phyloP scores from a whole-genome alignment of 2,329 filamentous ascomycete species.

The Zymoseptoria pseudotritici region DNA sequence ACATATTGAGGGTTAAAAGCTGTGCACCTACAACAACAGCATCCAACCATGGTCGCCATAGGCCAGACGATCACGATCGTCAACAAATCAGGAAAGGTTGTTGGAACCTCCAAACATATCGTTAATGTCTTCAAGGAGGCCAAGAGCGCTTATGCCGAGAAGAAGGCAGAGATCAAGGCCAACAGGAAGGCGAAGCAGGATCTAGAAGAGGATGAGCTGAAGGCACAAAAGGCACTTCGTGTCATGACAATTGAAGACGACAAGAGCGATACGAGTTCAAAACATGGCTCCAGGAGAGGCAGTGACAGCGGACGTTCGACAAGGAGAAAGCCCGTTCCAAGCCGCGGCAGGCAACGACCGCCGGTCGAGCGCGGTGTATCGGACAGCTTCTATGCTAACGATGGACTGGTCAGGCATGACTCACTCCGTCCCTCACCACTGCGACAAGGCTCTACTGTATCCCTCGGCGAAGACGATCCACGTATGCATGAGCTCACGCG shows the following conservation, averaged over 20 bases:
- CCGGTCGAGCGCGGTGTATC: constrained; percentile 38
- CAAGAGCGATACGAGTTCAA: constrained; percentile 21
- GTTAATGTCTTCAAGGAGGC: constrained; percentile 89
- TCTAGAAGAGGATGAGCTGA: constrained; percentile 37
- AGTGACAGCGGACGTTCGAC: constrained; percentile 18
- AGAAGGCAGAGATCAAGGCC: constrained; percentile 72
- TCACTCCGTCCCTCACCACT: constrained; percentile 23
- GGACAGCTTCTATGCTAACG: constrained; percentile 41
- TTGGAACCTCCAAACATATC: constrained; percentile 84
- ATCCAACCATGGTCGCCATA: constrained; percentile 26
- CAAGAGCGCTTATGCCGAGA: constrained; percentile 77
- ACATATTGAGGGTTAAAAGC: neutral
- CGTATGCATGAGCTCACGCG: constrained; percentile 36
- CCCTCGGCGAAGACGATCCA: constrained; percentile 17
- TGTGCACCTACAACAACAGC: neutral
- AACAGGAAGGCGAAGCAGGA: constrained; percentile 55
- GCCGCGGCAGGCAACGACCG: constrained; percentile 22
- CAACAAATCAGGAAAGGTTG: constrained; percentile 84
- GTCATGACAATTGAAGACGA: constrained; percentile 43
- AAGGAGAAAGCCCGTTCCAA: constrained; percentile 21
- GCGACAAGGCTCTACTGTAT: constrained; percentile 19
- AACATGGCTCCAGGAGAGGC: constrained; percentile 20
- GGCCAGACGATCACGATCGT: constrained; percentile 80
- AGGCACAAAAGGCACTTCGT: constrained; percentile 52
- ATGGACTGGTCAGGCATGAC: constrained; percentile 15